Conservation (phyloP, 108 stramenopile genomes). For the Nannochloropsis gaditana region DNA sequence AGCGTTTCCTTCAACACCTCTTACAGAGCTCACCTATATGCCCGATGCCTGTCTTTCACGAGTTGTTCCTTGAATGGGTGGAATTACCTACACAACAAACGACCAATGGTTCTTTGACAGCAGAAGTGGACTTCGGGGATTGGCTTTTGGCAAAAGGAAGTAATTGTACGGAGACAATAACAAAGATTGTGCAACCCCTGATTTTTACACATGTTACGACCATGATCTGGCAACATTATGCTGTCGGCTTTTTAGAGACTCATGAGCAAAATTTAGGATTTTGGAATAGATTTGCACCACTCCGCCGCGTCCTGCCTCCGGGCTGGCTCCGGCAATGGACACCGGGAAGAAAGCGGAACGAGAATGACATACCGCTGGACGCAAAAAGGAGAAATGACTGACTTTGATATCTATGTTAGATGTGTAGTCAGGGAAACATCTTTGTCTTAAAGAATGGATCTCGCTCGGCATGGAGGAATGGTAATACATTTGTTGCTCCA, state of each 20-base stretch:
- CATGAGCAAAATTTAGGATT: background rate
- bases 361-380: too few relatives aligned
- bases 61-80: background rate
- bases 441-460: too few relatives aligned
- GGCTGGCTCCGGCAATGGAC: background rate
- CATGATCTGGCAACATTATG: background rate
- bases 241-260: background rate
- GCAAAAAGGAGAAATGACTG: too few relatives aligned
- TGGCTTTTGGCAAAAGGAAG: background rate
- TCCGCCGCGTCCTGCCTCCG: background rate
- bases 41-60: background rate
- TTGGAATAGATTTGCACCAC: background rate
- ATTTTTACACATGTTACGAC: background rate
- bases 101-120: background rate
- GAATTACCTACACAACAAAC: background rate
- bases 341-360: background rate
- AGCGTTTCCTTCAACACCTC: too few relatives aligned
- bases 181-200: background rate
- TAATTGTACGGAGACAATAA: background rate
- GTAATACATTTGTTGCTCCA: too few relatives aligned
- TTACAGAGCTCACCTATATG: too few relatives aligned
- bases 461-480: too few relatives aligned
- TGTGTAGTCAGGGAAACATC: too few relatives aligned
- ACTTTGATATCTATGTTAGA: too few relatives aligned
- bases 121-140: background rate